Evolutionary conservation across 2,329 filamentous ascomycete genomes (phyloP), one percentile per base, ranked within the genome.

Genomic region (Beauveria sp.): DNA sequence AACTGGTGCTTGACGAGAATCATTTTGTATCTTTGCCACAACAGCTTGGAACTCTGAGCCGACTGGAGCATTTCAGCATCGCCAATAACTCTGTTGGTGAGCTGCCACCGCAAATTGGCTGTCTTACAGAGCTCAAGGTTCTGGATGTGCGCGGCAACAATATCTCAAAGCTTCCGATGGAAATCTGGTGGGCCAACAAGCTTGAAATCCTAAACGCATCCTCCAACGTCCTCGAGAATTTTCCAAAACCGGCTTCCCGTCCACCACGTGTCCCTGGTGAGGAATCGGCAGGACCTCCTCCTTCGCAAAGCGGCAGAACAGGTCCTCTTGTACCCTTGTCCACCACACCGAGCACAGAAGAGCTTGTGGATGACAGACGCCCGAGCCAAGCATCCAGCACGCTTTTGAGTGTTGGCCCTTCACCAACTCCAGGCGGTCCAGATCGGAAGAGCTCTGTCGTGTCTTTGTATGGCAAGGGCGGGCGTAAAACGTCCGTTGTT

Each of bases 71-170:
- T 72, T 88, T 99, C 70, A 97, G 92, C 73, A 92, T 97, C 65
- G 92, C 92, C 44, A 90, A 93, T 73, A 99, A 99, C 71, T 88
- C 89, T 0, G 81, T 99, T 3, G 90, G 88, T 63, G 87, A 90
- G 66, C 78, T 99, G 34, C 94, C 94, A 4, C 75, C 89, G 0
- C 92, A 96, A 66, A 91, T 99, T 66, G 94, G 94, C 5, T 92
- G 90, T 65, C 80, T 99, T 26, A 84, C 82, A 0, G 93, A 97
- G 72, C 80, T 99, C 64, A 88, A 86, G 58, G 88, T 92, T 64
- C 80, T 99, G 46, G 93, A 99, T 70, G 83, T 97, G 20, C 85
- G 93, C 64, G 91, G 94, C 70, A 99, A 97, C 77, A 99, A 97
- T 70, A 83, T 99, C 62, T 89, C 88, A 65, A 89, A 88, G 69